Evolutionary conservation across 1,139 yeast genomes (phyloP).

Genomic region (Lodderomyces oxycetoniae): DNA sequence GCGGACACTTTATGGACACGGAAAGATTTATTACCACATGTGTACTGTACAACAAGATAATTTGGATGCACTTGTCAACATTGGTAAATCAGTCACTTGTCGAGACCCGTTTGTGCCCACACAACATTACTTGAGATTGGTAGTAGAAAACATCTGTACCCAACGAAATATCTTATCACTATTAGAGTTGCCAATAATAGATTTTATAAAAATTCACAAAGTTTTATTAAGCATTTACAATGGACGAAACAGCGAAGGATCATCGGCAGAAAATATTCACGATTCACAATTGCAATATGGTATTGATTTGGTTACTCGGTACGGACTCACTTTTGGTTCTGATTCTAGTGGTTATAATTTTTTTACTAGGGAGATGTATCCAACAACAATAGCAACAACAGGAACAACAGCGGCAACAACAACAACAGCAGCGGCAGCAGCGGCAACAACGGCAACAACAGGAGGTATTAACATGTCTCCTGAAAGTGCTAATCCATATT

Average conservation of each 20-base stretch:
- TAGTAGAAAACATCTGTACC: slow-evolving; percentile 71
- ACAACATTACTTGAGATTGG: slow-evolving; percentile 66
- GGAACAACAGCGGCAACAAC: slow-evolving; percentile 19
- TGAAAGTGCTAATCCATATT: slow-evolving; percentile 9
- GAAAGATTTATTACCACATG: slow-evolving; percentile 75
- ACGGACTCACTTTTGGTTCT: slow-evolving; percentile 66
- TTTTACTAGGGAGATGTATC: slow-evolving; percentile 49
- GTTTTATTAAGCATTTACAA: slow-evolving; percentile 50
- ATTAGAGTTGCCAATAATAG: slow-evolving; percentile 57
- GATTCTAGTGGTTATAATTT: slow-evolving; percentile 65
- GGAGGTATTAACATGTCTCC: background rate
- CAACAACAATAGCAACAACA: slow-evolving; percentile 25
- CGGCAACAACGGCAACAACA: background rate
- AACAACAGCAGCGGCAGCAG: slow-evolving; percentile 18
- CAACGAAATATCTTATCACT: slow-evolving; percentile 61
- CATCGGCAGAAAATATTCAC: slow-evolving; percentile 26
- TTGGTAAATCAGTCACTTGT: slow-evolving; percentile 73
- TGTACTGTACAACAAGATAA: slow-evolving; percentile 81
- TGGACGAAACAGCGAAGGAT: slow-evolving; percentile 28
- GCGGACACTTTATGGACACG: slow-evolving; percentile 71
- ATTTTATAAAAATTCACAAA: slow-evolving; percentile 62
- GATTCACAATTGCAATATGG: slow-evolving; percentile 48
- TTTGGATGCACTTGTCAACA: slow-evolving; percentile 70
- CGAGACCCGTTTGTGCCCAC: slow-evolving; percentile 82
- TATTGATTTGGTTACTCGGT: slow-evolving; percentile 61